A percentile compares a stretch with the other conserved stretches of the same genome.
These are phyloP conservation scores for Suillus ampliporus DNA, from an alignment of 768 basidiomycete genomes.

Conservation along the genomic window DNA sequence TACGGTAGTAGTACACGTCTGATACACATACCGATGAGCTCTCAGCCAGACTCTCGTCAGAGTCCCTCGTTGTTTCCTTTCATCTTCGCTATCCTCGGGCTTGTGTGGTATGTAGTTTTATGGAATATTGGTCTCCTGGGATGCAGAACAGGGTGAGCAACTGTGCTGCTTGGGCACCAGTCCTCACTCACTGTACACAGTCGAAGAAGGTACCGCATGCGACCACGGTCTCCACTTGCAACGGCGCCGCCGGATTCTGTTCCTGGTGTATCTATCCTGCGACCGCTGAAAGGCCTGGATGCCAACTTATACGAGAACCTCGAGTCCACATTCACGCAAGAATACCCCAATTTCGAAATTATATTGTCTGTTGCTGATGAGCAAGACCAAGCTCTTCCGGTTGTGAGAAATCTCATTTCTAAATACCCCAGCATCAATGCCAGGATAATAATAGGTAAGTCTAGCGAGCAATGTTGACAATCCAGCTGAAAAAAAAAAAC, in stretches of 20 bases:
- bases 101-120: constrained; percentile 64
- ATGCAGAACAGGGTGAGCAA: constrained; percentile 67
- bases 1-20: no score
- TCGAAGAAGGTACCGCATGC: constrained; percentile 73
- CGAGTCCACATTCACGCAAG: constrained; percentile 89
- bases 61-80: background rate
- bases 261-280: constrained; percentile 92
- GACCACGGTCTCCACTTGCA: constrained; percentile 65
- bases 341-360: constrained; percentile 92
- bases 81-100: constrained; percentile 44
- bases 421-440: constrained; percentile 82
- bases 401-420: constrained; percentile 76
- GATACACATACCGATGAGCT: background rate
- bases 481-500: constrained; percentile 10
- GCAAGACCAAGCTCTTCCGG: constrained; percentile 83
- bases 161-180: constrained; percentile 15
- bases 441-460: constrained; percentile 69
- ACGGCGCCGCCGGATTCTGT: constrained; percentile 51
- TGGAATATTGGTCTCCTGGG: constrained; percentile 75
- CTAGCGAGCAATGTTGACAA: constrained; percentile 5
- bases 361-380: constrained; percentile 91
- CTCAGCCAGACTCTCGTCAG: background rate
- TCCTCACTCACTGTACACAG: constrained; percentile 45
- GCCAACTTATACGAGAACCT: constrained; percentile 96
- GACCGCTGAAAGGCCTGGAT: constrained; percentile 95